Evolutionary conservation across 2,329 filamentous ascomycete genomes (phyloP).

Genomic region (Fusarium tricinctum): DNA sequence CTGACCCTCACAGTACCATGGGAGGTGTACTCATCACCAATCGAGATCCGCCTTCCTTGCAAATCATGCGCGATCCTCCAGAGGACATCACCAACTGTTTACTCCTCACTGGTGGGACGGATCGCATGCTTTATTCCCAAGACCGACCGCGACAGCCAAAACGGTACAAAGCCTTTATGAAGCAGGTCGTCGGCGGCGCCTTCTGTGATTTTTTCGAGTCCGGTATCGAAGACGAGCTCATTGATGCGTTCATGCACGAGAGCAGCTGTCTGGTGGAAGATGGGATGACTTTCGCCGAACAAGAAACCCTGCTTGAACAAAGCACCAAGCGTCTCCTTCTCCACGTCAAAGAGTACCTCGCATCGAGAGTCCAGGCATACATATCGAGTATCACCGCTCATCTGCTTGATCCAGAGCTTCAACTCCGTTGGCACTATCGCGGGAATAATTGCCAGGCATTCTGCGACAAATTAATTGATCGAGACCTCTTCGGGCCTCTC

Average conservation of each 20-base stretch:
- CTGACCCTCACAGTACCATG: conserved; percentile 31
- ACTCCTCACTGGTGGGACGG: conserved; percentile 36
- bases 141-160: conserved; percentile 43
- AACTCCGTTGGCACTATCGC: conserved; percentile 50
- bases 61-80: conserved; percentile 33
- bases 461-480: conserved; percentile 54
- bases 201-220: conserved; percentile 51
- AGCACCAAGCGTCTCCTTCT: conserved; percentile 24
- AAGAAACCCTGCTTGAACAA: conserved; percentile 26
- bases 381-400: conserved; percentile 48
- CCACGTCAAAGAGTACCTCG: conserved; percentile 46
- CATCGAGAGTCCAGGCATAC: conserved; percentile 47
- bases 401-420: conserved; percentile 48
- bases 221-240: conserved; percentile 45
- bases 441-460: conserved; percentile 57
- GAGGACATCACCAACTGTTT: conserved; percentile 36
- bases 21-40: conserved; percentile 47
- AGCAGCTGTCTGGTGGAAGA: conserved; percentile 30
- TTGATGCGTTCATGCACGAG: conserved; percentile 48
- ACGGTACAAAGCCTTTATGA: conserved; percentile 56
- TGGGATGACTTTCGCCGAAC: conserved; percentile 23
- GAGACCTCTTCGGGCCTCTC: conserved; percentile 47
- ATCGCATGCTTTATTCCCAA: conserved; percentile 41
- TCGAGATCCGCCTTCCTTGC: conserved; percentile 45
- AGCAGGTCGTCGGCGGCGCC: conserved; percentile 56